Evolutionary conservation across 2,329 filamentous ascomycete genomes (phyloP).

Genomic region (Ophiostoma tasmaniense): DNA sequence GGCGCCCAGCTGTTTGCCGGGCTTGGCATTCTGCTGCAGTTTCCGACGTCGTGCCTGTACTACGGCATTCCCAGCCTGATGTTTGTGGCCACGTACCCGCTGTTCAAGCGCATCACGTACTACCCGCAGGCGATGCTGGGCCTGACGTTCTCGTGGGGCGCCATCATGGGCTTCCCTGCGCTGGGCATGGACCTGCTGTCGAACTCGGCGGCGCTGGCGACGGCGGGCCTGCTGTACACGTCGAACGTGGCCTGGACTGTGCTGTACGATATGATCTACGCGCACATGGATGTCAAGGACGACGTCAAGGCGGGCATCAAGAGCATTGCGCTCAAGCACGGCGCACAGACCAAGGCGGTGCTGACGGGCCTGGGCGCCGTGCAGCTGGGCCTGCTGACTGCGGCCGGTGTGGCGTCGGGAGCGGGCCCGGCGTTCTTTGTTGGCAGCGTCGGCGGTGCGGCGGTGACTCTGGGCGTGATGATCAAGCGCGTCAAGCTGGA

Average conservation of each 20-base stretch:
- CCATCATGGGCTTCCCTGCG: conserved; percentile 79
- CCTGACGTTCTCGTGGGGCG: conserved; percentile 81
- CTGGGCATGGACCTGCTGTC: conserved; percentile 67
- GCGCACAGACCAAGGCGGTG: conserved; percentile 66
- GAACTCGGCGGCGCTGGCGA: conserved; percentile 52
- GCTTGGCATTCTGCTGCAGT: conserved; percentile 65
- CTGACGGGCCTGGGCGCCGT: conserved; percentile 59
- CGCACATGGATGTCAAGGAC: conserved; percentile 83
- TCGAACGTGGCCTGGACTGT: conserved; percentile 82
- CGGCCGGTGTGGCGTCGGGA: conserved; percentile 59
- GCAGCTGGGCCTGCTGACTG: conserved; percentile 62
- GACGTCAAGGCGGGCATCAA: conserved; percentile 82
- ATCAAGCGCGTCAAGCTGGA: conserved; percentile 59
- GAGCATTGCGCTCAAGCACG: conserved; percentile 74
- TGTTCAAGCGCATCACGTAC: conserved; percentile 79
- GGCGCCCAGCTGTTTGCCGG: conserved; percentile 66
- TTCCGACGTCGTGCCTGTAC: conserved; percentile 63
- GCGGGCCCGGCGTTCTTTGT: conserved; percentile 61
- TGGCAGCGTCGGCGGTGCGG: conserved; percentile 57
- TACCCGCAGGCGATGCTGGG: conserved; percentile 81
- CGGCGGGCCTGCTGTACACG: conserved; percentile 62
- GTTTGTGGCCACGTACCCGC: conserved; percentile 66
- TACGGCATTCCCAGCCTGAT: conserved; percentile 69
- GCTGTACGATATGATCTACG: conserved; percentile 88
- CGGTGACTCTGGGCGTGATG: conserved; percentile 54